Evolutionary conservation across 2,329 filamentous ascomycete species (phyloP).

Genomic region (Polytolypa hystricis): DNA sequence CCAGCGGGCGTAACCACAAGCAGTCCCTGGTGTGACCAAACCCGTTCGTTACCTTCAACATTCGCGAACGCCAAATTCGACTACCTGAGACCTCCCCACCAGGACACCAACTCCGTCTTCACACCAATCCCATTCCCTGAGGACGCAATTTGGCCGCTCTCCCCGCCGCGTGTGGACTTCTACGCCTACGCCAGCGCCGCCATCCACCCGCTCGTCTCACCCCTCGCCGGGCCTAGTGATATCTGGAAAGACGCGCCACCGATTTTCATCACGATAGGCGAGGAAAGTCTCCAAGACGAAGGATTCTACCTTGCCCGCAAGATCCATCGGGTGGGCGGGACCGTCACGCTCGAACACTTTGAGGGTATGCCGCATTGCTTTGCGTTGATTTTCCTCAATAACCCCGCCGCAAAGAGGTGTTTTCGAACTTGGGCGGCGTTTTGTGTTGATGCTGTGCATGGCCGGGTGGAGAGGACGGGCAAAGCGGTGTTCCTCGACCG

Average conservation of each 20-base stretch:
- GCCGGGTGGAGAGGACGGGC: slow-evolving; percentile 15
- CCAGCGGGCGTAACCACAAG: slow-evolving; percentile 30
- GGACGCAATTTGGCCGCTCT: slow-evolving; percentile 30
- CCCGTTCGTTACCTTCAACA: slow-evolving; percentile 32
- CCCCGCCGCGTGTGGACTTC: slow-evolving; percentile 33
- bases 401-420: slow-evolving; percentile 40
- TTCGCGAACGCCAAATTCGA: slow-evolving; percentile 29
- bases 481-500: slow-evolving; percentile 22
- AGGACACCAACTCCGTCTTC: slow-evolving; percentile 15
- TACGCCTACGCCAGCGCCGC: slow-evolving; percentile 29
- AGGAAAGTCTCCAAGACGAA: slow-evolving; percentile 34
- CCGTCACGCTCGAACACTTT: slow-evolving; percentile 30
- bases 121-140: slow-evolving; percentile 19
- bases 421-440: slow-evolving; percentile 48
- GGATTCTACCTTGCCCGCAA: slow-evolving; percentile 29
- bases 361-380: slow-evolving; percentile 42
- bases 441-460: slow-evolving; percentile 23
- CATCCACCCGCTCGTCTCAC: slow-evolving; percentile 32
- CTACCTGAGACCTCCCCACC: slow-evolving; percentile 25
- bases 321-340: slow-evolving; percentile 26
- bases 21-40: slow-evolving; percentile 35
- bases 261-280: slow-evolving; percentile 30
- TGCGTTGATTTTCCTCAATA: slow-evolving; percentile 43
- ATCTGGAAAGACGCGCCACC: slow-evolving; percentile 33
- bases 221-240: slow-evolving; percentile 23